Conservation (phyloP, 2,329 filamentous ascomycete genomes). For the Achaetomium macrosporum region DNA sequence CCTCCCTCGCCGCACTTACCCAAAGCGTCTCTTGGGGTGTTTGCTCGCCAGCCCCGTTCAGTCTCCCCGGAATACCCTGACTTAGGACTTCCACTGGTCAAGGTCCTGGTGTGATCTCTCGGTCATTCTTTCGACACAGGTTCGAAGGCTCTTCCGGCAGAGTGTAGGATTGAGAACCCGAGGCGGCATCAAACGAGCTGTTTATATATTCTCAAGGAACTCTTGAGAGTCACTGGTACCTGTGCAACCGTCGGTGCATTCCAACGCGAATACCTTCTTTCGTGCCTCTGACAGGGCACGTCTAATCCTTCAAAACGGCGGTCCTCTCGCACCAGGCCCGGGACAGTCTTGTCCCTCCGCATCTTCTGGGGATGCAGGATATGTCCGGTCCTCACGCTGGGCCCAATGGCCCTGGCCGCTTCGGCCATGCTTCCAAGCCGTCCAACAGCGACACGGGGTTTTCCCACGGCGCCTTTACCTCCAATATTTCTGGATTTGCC, state of each 20-base stretch:
- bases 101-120: neutral
- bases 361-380: constrained; percentile 88
- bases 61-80: neutral
- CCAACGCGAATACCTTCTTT: constrained; percentile 27
- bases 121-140: neutral
- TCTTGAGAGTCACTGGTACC: constrained; percentile 14
- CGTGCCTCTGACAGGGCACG: constrained; percentile 51
- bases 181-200: neutral
- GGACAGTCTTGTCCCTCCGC: constrained; percentile 83
- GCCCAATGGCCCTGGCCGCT: constrained; percentile 54
- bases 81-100: neutral
- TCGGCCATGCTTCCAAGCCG: constrained; percentile 72
- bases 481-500: constrained; percentile 77
- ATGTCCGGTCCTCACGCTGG: constrained; percentile 60
- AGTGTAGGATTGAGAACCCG: neutral
- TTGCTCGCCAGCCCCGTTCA: constrained; percentile 4
- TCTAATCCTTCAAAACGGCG: constrained; percentile 69
- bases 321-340: constrained; percentile 68
- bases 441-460: constrained; percentile 82
- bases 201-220: neutral
- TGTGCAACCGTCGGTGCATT: constrained; percentile 20
- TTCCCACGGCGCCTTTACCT: constrained; percentile 86
- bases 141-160: neutral
- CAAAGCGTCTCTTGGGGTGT: neutral
- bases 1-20: constrained; percentile 1